Base-by-base conservation (phyloP, 176 grass and related monocot species). In the Bonia amplexicaulis region DNA sequence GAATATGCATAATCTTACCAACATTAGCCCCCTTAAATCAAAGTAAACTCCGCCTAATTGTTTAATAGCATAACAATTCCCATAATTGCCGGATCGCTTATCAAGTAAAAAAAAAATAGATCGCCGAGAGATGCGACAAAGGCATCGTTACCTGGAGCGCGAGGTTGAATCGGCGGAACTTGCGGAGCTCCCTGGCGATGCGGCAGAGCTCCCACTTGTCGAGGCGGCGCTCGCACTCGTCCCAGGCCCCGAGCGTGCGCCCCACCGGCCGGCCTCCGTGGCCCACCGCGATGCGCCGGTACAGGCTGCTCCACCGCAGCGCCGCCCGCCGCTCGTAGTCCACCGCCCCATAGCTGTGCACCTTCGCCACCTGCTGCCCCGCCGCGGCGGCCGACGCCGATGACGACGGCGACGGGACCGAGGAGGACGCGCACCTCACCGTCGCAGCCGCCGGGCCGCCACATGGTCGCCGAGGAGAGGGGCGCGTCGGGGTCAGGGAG, bases 171-270 rank as follows among this genome's bases (percentile, higher is more conserved):
- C 92, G 88, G 49, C 93, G 88, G 82, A 93, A 95, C 73, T 98
- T 98, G 20, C 93, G 87, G 60, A 95, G 89, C 87, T 95, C 93
- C 88, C 80, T 93, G 51, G 88, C 83, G 52, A 95, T 80, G 51
- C 93, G 88, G 71, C 93, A 92, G 69, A 95, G 85, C 80, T 92
- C 91, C 91, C 93, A 98, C 65, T 95, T 95, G 33, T 87, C 73
- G 62, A 95, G 87, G 57, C 91, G 86, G 77, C 79, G 86, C 85
- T 98, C 93, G 45, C 87, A 82, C 76, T 83, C 89, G 53, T 98
- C 96, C 96, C 96, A 98, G 7, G 73, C 76, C 68, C 63, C 82
- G 29, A 86, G 89, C 45, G 79, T 87, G 54, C 80, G 87, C 26
- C 82, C 54, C 49, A 79, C 67, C 49, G 80, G 69, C 42, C 46